These are phyloP conservation scores for Jamesozyma gamospora DNA, from an alignment of 805 yeast genomes.

Conservation along the genomic window DNA sequence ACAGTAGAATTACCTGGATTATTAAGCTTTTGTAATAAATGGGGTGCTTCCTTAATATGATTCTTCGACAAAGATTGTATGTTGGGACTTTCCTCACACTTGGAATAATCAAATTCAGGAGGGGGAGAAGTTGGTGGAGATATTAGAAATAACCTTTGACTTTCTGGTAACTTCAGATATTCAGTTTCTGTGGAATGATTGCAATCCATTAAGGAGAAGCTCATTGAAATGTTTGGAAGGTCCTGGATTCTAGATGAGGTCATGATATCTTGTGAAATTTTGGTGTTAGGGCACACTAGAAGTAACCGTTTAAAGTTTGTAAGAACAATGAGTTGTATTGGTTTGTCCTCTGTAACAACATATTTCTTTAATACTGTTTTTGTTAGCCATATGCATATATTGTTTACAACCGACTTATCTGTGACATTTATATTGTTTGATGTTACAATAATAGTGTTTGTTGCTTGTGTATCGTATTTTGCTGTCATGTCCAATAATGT, in stretches of 20 bases:
- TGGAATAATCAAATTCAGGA: conserved; percentile 31
- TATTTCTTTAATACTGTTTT: conserved; percentile 9
- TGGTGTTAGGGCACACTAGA: conserved; percentile 13
- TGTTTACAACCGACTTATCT: conserved; percentile 5
- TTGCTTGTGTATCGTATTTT: conserved; percentile 3
- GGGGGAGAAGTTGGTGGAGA: conserved; percentile 38
- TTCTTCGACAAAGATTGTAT: background rate
- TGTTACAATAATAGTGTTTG: conserved; percentile 22
- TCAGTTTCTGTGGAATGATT: conserved; percentile 4
- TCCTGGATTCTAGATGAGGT: background rate
- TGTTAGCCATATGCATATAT: conserved; percentile 14
- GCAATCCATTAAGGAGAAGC: conserved; percentile 13
- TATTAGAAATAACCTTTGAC: conserved; percentile 29
- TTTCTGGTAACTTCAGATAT: conserved; percentile 28
- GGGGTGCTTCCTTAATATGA: background rate
- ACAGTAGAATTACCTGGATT: background rate
- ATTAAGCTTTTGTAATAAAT: background rate
- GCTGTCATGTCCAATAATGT: no score
- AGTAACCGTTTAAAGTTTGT: conserved; percentile 17
- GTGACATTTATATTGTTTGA: conserved; percentile 6
- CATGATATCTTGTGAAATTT: conserved; percentile 7
- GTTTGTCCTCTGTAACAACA: conserved; percentile 9
- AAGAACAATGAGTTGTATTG: conserved; percentile 19
- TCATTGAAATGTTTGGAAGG: conserved; percentile 3
- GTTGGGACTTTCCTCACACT: conserved; percentile 31